Base-by-base conservation (phyloP, 139 green algal genomes). In the Deuterostichococcus epilithicus region DNA sequence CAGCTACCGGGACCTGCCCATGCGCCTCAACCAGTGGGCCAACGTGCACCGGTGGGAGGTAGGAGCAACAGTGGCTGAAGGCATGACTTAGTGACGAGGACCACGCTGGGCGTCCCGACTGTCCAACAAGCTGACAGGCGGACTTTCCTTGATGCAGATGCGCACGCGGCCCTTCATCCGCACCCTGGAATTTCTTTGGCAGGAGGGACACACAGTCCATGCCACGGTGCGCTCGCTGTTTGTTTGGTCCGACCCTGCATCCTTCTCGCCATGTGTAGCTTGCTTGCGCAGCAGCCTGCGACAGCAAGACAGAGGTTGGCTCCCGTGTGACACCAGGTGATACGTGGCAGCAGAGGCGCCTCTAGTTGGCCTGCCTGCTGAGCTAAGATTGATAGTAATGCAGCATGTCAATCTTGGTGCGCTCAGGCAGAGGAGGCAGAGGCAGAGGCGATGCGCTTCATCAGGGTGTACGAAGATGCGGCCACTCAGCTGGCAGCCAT, bases 181-280 rank as follows among this genome's bases (percentile, higher is more conserved):
- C 69, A 99, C 96, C 39, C 82, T 97, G 35, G 96, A 99, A 90
- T 99, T 99, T 81, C 83, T 99, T 28, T 90, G 87, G 87, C 93
- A 99, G 85, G 96, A 99, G 80, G 96, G 96, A 8, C 96, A 99
- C 88, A 99, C 96, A 3, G 96, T 95, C 35, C 96, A 99, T 79
- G 91, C 94, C 5, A 99, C 91, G 5, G 82, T 81, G 58, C 6
- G 78, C 28, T 38, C 1, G 25, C 30, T 28, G 23, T 36, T 34
- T 15, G 8, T 63, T 23, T 47, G 22, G 13, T 73, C 68, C 13
- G 26, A 32, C 28, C 26, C n/a, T 15, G 22, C 42, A 74, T 74
- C 5, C 6, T 10, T 8, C 32, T 8, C 63, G 15, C 6, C 30
- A 70, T 70, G 63, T 70, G 30, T 18, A 70, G 32, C n/a, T n/a